Evolutionary conservation across 345 rosid species (phyloP), one percentile per base, ranked within the genome.

Genomic region (Eutrema yunnanense): DNA sequence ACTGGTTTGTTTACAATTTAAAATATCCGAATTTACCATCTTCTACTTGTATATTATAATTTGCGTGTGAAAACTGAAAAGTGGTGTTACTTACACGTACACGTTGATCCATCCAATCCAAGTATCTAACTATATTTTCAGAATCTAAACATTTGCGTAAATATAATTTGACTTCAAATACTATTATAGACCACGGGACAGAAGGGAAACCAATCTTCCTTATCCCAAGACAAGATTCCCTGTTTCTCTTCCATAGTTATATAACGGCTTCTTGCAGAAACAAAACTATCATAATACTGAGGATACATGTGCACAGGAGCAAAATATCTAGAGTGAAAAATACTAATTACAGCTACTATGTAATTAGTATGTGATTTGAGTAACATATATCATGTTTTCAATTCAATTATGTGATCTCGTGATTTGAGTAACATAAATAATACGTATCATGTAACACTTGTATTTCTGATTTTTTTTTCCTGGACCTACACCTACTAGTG

Each of bases 181-280:
- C 9, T 9, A 50, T 49, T 22, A 33, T 44, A 75, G 64, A 53
- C 47, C 67, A 50, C 9, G 34, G 2, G 22, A 70, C 50, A 60
- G 41, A 52, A 62, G 52, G 54, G 32, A 63, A 72, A 53, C 66
- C 49, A 47, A 46, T 69, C 65, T 63, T 63, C 27, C 59, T 46
- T 12, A 69, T 76, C 79, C 79, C 79, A 63, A 76, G 38, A 76
- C 38, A 69, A 76, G 75, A 69, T 76, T 69, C 79, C 54, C 59
- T 55, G 30, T 29, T 61, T 60, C 30, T 26, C 51, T 58, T 12
- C 36, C 42, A 8, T 36, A 6, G 13, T 62, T 36, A 46, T 32
- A 67, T 27, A 69, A 36, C n/a, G 48, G 16, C 16, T 41, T 65
- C 38, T 30, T 47, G 30, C 34, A 11, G 6, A 19, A 9, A 40